phyloP scores from a whole-genome alignment of 2,329 filamentous ascomycete genomes.

The Verticillium albo-atrum region DNA sequence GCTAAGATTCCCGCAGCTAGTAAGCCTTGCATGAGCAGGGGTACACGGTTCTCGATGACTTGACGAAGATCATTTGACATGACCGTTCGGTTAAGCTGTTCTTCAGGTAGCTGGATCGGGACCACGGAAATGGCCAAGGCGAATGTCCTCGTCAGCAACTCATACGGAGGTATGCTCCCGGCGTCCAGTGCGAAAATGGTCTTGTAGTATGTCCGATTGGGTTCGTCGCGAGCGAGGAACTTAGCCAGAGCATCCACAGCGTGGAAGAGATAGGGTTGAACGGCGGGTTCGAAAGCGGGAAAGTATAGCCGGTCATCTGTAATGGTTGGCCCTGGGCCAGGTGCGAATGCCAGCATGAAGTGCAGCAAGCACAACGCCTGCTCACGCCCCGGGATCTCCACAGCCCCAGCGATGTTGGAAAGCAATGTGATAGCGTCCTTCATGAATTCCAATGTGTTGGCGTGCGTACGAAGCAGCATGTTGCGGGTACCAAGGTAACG shows the following conservation, averaged over 20 bases:
- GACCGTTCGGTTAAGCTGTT: neutral
- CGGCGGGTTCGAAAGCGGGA: conserved; percentile 69
- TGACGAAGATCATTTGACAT: conserved; percentile 8
- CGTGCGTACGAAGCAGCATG: conserved; percentile 75
- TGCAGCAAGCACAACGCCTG: conserved; percentile 83
- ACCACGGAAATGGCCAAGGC: conserved; percentile 80
- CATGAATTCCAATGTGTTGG: conserved; percentile 93
- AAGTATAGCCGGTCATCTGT: conserved; percentile 62
- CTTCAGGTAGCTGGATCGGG: conserved; percentile 52
- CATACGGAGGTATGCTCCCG: conserved; percentile 59
- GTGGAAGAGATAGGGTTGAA: conserved; percentile 84
- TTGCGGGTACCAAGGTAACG: conserved; percentile 84
- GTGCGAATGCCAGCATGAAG: conserved; percentile 87
- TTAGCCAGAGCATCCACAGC: conserved; percentile 91
- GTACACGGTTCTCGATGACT: conserved; percentile 73
- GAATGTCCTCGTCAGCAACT: conserved; percentile 83
- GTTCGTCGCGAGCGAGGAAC: conserved; percentile 85
- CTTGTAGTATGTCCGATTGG: conserved; percentile 82
- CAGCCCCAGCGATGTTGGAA: conserved; percentile 77
- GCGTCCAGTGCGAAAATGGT: conserved; percentile 74
- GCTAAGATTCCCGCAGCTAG: conserved; percentile 86
- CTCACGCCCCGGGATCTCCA: conserved; percentile 80
- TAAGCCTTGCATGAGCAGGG: conserved; percentile 87
- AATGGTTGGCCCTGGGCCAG: conserved; percentile 63
- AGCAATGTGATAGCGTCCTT: conserved; percentile 88